A percentile compares a stretch with the other conserved stretches of the same genome.
phyloP scores from a whole-genome alignment of 2,329 filamentous ascomycete species.

The Monilinia fructicola region DNA sequence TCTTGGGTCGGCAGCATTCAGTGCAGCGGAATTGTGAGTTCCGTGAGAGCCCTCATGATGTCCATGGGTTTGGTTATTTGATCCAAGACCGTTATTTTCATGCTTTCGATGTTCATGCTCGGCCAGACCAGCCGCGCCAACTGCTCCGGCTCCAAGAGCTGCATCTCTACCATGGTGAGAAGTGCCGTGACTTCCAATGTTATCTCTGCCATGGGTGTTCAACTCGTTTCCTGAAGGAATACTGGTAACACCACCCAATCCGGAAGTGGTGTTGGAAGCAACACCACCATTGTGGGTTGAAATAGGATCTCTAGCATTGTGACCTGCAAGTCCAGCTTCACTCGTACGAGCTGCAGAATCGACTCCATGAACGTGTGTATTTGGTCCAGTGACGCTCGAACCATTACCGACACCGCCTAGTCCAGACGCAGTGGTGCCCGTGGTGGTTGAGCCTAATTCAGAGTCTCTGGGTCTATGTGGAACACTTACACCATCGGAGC shows the following conservation, averaged over 20 bases:
- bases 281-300: not conserved
- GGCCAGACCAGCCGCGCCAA: slow-evolving; percentile 16
- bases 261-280: not conserved
- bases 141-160: slow-evolving; percentile 17
- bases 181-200: slow-evolving; percentile 3
- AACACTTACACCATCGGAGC: slow-evolving; percentile 18
- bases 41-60: slow-evolving; percentile 29
- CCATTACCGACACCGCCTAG: not conserved
- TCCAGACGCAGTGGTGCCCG: slow-evolving; percentile 8
- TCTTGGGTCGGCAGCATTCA: slow-evolving; percentile 31
- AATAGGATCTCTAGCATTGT: slow-evolving; percentile 9
- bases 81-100: slow-evolving; percentile 10
- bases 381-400: slow-evolving; percentile 8
- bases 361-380: slow-evolving; percentile 11
- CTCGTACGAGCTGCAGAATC: slow-evolving; percentile 5
- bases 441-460: slow-evolving; percentile 2
- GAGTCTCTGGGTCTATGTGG: slow-evolving; percentile 6
- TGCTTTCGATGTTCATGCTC: slow-evolving; percentile 16
- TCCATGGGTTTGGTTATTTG: slow-evolving; percentile 4
- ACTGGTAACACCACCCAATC: slow-evolving; percentile 1
- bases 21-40: slow-evolving; percentile 29
- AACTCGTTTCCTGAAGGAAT: slow-evolving; percentile 9
- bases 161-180: slow-evolving; percentile 11
- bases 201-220: slow-evolving; percentile 10
- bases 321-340: slow-evolving; percentile 3